Base-by-base conservation (phyloP, 1,284 basidiomycete genomes). In the Austroboletus olivaceoglutinosus region DNA sequence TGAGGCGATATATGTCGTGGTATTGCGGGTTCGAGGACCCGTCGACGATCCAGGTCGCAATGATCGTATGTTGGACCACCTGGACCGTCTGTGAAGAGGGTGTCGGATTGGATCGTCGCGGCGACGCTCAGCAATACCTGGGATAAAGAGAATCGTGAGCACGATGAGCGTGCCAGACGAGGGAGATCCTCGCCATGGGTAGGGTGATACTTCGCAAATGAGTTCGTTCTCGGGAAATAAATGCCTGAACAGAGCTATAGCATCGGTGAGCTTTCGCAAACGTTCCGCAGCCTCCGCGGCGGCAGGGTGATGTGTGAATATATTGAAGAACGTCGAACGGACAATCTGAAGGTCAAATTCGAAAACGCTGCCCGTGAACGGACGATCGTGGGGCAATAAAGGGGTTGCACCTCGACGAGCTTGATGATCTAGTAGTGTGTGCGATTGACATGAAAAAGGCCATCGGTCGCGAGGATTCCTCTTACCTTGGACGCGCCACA, bases 1-100 rank as follows among this genome's bases (percentile, higher is more conserved):
- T n/a, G 72, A 75, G 2, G 87, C 84, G 53, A 66, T 86, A 82
- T 33, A 76, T 76, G 19, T 78, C 81, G 54, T 83, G 76, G 59
- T 82, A 80, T 51, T 89, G 85, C 5, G 83, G 83, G 60, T 84
- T 85, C 54, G 77, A 80, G 70, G 85, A 87, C 5, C 83, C 87
- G 58, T 90, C 88, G 38, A 91, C 74, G 52, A 90, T 85, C 36
- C 81, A 78, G 15, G 80, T 88, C 2, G 86, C 81, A 37, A 82
- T 73, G 51, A 90, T 87, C n/a, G 83, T 86, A 60, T 89, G 86
- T 65, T 89, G 82, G 21, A 90, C 83, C 1, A 83, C 80, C 68
- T 87, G 83, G 43, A 91, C 87, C 16, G 83, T 82, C 70, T 86
- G 82, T 84, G 47, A 81, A 77, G 42, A 80, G 77, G 31, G 81